phyloP scores from a whole-genome alignment of 495 filamentous ascomycete species.

The Penicillium tannophilum region DNA sequence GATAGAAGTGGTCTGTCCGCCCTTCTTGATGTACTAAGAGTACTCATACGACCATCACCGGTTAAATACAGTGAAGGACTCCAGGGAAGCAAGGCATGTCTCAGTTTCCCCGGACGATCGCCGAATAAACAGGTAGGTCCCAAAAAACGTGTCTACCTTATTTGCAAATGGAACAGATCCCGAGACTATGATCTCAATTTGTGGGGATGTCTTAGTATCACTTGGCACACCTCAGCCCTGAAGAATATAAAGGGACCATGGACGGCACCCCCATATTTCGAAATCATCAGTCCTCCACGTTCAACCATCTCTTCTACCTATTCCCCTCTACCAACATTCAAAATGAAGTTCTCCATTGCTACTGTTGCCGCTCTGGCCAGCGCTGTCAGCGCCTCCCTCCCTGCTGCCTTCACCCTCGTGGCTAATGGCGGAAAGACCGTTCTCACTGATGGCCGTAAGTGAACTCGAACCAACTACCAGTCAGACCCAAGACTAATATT shows the following conservation, averaged over 20 bases:
- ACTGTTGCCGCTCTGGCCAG: conserved; percentile 29
- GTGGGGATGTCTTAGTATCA: conserved; percentile 16
- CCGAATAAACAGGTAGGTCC: conserved; percentile 4
- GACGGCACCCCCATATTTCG: no score
- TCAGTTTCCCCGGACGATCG: conserved; percentile 12
- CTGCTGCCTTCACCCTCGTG: conserved; percentile 36
- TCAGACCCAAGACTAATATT: not conserved
- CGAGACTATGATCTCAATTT: conserved; percentile 11
- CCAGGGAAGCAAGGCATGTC: conserved; percentile 21
- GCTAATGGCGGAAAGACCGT: conserved; percentile 34
- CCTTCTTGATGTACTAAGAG: no score
- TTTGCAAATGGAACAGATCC: conserved; percentile 9
- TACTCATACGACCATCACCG: no score
- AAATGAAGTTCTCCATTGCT: conserved; percentile 39
- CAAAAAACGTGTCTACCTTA: conserved; percentile 1
- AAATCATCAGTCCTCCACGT: not conserved
- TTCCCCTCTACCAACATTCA: not conserved
- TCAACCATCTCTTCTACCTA: not conserved
- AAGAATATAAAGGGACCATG: conserved; percentile 10
- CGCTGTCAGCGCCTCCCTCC: conserved; percentile 30
- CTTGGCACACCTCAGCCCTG: not conserved
- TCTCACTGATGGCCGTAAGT: conserved; percentile 38
- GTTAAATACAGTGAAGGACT: not conserved
- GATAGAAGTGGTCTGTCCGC: no score
- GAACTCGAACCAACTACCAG: not conserved